phyloP scores from a whole-genome alignment of 768 basidiomycete species.

The Tylopilus rubrobrunneus region DNA sequence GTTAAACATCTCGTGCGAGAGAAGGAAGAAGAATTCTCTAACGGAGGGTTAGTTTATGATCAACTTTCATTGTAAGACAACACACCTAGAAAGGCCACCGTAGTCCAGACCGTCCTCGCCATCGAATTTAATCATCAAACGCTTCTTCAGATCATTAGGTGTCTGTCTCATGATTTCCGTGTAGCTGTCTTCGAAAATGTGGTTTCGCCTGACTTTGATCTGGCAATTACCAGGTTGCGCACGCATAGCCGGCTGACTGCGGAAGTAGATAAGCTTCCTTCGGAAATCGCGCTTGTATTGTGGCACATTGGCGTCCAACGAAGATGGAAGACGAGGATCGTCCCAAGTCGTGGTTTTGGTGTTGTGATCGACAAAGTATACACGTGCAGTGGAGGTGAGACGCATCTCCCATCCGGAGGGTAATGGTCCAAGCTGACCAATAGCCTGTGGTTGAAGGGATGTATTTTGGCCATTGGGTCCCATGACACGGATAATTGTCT shows the following conservation, averaged over 20 bases:
- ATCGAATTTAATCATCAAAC: constrained; percentile 99
- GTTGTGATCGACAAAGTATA: constrained; percentile 99
- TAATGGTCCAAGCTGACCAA: constrained; percentile 93
- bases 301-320: constrained; percentile 93
- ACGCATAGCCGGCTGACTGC: constrained; percentile 96
- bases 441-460: constrained; percentile 88
- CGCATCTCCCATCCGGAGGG: constrained; percentile 99
- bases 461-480: constrained; percentile 88
- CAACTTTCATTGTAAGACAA: constrained; percentile 4
- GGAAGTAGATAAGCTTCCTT: constrained; percentile 98
- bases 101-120: constrained; percentile 99
- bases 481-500: constrained; percentile 95
- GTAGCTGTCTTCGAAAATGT: constrained; percentile 99
- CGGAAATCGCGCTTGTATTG: constrained; percentile 99
- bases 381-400: constrained; percentile 93
- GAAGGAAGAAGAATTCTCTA: constrained; percentile 99
- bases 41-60: constrained; percentile 7
- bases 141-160: constrained; percentile 96
- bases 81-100: constrained; percentile 91
- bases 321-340: constrained; percentile 93
- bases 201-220: constrained; percentile 96
- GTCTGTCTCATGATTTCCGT: constrained; percentile 99
- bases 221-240: constrained; percentile 99
- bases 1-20: constrained; percentile 99
- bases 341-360: constrained; percentile 99